Percentiles rank a stretch among this genome's conserved stretches.
phyloP scores from a whole-genome alignment of 495 filamentous ascomycete genomes.

The Aspergillus indologenus region DNA sequence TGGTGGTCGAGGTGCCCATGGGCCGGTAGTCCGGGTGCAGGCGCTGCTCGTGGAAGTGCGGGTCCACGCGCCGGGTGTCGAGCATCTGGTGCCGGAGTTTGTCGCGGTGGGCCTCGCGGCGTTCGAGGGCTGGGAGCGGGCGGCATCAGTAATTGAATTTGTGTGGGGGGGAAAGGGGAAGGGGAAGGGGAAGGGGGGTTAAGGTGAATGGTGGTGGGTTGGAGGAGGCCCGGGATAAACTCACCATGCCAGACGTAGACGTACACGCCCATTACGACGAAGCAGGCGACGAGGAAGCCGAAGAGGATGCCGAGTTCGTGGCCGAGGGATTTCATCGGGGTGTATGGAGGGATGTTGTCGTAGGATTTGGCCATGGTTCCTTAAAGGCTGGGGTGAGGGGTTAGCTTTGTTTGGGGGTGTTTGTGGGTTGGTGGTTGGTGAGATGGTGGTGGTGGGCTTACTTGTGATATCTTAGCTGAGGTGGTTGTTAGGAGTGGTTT shows the following conservation, averaged over 20 bases:
- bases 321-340: conserved; percentile 30
- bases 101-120: conserved; percentile 28
- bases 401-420: no score
- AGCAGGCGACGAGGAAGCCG: conserved; percentile 37
- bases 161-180: not conserved
- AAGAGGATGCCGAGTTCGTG: conserved; percentile 45
- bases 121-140: conserved; percentile 32
- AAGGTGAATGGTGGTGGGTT: not conserved
- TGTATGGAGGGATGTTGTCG: conserved; percentile 29
- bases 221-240: conserved; percentile 8
- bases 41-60: conserved; percentile 21
- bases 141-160: conserved; percentile 20
- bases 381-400: not conserved
- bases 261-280: conserved; percentile 39
- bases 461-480: no score
- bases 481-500: no score
- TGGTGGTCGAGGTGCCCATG: not conserved
- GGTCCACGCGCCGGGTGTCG: conserved; percentile 14
- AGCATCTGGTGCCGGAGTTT: conserved; percentile 15
- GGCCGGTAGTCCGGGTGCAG: not conserved
- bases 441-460: not conserved
- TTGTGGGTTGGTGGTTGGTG: not conserved
- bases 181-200: not conserved
- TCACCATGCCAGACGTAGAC: conserved; percentile 37
- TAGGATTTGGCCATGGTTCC: not conserved